A percentile compares a stretch with the other conserved stretches of the same genome.
Conservation (phyloP, 768 basidiomycete species). For the Scleroderma citrinum region DNA sequence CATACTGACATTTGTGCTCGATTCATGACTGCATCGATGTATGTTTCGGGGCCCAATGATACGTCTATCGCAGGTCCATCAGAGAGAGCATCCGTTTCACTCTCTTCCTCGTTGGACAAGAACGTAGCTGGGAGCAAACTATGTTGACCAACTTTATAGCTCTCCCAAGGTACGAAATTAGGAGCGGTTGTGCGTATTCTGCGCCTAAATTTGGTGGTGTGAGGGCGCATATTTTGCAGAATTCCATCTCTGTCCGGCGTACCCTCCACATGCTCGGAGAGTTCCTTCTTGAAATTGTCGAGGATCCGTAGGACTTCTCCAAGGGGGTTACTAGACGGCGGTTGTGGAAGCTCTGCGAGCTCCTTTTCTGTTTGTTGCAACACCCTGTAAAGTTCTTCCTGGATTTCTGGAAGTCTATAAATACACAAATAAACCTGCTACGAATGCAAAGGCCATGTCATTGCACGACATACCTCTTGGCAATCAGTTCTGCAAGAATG, state of each 20-base stretch:
- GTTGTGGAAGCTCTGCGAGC: conserved; percentile 36
- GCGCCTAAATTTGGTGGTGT: conserved; percentile 40
- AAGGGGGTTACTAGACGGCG: conserved; percentile 50
- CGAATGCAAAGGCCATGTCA: not conserved
- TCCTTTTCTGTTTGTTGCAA: conserved; percentile 35
- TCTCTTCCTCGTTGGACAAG: conserved; percentile 36
- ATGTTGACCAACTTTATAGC: not conserved
- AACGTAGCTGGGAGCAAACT: conserved; percentile 21
- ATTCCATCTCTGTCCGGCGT: conserved; percentile 47
- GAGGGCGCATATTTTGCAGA: conserved; percentile 48
- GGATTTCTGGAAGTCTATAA: conserved; percentile 55
- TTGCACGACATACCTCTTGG: conserved; percentile 42
- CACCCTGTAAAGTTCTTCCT: conserved; percentile 47
- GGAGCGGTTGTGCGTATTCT: conserved; percentile 52
- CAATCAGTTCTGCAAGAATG: conserved; percentile 58
- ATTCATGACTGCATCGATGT: conserved; percentile 47
- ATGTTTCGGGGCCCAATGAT: conserved; percentile 7
- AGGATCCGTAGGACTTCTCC: conserved; percentile 51
- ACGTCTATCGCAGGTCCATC: not conserved
- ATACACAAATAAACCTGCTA: not conserved
- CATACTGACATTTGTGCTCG: conserved; percentile 41
- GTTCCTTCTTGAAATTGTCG: conserved; percentile 39
- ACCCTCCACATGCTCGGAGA: conserved; percentile 46
- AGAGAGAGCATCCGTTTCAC: conserved; percentile 2
- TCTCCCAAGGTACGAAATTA: conserved; percentile 47